These are phyloP conservation scores for Escovopsis weberi DNA, from an alignment of 2,329 filamentous ascomycete genomes.

Conservation along the genomic window DNA sequence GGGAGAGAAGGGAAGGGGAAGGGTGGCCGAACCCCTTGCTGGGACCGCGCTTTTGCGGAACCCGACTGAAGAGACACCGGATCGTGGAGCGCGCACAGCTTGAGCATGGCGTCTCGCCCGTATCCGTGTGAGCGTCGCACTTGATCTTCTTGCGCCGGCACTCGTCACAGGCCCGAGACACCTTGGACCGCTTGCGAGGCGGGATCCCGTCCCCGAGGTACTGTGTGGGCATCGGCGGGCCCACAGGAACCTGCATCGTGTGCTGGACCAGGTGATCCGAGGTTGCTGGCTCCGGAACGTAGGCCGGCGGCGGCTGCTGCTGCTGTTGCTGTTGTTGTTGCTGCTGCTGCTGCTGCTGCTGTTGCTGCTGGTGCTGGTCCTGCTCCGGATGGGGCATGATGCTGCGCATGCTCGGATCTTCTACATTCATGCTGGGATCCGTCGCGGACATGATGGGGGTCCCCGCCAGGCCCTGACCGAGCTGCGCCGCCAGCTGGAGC, in stretches of 20 bases:
- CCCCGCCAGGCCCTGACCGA: conserved; percentile 38
- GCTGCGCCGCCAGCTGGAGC: conserved; percentile 42
- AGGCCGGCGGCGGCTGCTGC: conserved; percentile 21
- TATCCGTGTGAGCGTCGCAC: conserved; percentile 68
- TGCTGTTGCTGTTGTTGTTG: too few species aligned
- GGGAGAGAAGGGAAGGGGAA: not conserved
- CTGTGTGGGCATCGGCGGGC: conserved; percentile 21
- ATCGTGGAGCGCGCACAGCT: conserved; percentile 67
- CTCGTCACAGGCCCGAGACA: conserved; percentile 79
- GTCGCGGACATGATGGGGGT: conserved; percentile 34
- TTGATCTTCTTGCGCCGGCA: conserved; percentile 83
- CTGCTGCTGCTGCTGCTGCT: too few species aligned
- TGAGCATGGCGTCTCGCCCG: conserved; percentile 58
- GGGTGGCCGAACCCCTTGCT: conserved; percentile 55
- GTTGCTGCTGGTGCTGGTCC: conserved; percentile 21
- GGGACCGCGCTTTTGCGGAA: conserved; percentile 77
- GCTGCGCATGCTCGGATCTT: conserved; percentile 27
- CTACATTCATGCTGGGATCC: conserved; percentile 28
- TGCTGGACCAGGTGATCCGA: conserved; percentile 23
- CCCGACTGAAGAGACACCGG: conserved; percentile 71
- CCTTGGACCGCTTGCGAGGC: conserved; percentile 67
- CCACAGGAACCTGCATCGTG: conserved; percentile 20
- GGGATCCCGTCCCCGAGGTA: conserved; percentile 44
- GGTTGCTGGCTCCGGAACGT: conserved; percentile 23
- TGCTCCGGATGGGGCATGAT: conserved; percentile 29